Evolutionary conservation across 2,329 filamentous ascomycete species (phyloP).

Genomic region (Aspergillus sp.): DNA sequence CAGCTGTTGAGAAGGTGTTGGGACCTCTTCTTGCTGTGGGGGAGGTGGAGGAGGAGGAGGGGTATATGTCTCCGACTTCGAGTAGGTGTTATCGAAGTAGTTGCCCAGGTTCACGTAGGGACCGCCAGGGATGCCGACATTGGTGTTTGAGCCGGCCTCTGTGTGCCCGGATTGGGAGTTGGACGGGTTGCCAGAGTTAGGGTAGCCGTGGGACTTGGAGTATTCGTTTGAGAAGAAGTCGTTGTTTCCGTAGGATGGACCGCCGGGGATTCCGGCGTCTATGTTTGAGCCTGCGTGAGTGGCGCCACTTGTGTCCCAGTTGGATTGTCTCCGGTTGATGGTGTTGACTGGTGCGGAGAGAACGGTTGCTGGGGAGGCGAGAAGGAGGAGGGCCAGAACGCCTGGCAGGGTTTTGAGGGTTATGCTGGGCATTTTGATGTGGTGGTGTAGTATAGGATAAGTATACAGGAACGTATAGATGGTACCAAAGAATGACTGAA

Average conservation of each 20-base stretch:
- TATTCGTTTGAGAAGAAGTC: not conserved
- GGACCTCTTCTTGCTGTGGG: not conserved
- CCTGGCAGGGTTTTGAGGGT: not conserved
- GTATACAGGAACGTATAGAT: not conserved
- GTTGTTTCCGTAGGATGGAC: constrained; percentile 12
- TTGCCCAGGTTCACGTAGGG: constrained; percentile 10
- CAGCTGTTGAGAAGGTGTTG: not conserved
- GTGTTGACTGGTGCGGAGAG: not conserved
- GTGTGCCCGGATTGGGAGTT: constrained; percentile 1
- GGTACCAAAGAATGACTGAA: not conserved
- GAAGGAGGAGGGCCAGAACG: not conserved
- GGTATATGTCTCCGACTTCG: not conserved
- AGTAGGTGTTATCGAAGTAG: constrained; percentile 1
- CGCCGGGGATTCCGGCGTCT: constrained; percentile 19
- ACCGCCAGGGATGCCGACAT: constrained; percentile 20
- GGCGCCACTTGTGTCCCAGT: constrained; percentile 6
- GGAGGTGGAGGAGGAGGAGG: not conserved
- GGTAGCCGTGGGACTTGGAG: not conserved
- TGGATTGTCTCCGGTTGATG: not conserved
- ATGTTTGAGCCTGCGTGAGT: constrained; percentile 12
- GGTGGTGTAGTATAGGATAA: not conserved
- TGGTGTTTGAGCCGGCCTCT: constrained; percentile 14
- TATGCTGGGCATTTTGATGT: not conserved
- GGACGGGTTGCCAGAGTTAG: not conserved
- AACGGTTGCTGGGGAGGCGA: not conserved